Conservation (phyloP, 768 basidiomycete species). For the Rhizopogon vinicolor region DNA sequence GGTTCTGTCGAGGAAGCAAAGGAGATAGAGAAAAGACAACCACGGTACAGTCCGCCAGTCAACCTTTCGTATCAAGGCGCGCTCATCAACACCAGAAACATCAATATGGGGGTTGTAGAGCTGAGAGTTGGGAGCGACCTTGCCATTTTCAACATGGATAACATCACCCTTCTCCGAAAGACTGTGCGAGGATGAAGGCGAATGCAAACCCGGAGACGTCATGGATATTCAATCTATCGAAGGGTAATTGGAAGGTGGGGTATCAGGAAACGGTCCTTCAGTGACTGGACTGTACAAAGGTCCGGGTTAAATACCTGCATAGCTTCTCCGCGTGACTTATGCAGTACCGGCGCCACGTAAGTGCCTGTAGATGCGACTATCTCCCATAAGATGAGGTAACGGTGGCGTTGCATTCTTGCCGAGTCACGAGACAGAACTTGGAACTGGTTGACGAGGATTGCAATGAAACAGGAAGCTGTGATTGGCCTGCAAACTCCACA, state of each 20-base stretch:
- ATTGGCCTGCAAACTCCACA: too few species aligned
- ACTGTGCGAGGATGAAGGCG: not conserved
- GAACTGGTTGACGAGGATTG: too few species aligned
- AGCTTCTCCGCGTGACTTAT: not conserved
- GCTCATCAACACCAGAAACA: constrained; percentile 59
- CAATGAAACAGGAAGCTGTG: too few species aligned
- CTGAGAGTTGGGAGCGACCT: not conserved
- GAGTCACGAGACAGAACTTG: too few species aligned
- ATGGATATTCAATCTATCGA: not conserved
- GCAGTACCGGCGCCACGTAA: too few species aligned
- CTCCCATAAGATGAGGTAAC: too few species aligned
- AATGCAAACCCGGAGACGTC: not conserved
- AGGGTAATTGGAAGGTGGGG: not conserved
- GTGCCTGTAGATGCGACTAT: too few species aligned
- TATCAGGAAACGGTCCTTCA: not conserved
- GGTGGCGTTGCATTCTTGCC: too few species aligned
- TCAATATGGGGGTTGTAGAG: constrained; percentile 47
- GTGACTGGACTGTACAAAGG: not conserved
- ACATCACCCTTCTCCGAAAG: constrained; percentile 7
- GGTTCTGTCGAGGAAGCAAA: constrained; percentile 65
- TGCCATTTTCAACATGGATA: constrained; percentile 4
- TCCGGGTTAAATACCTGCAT: not conserved
- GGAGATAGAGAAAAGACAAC: constrained; percentile 70
- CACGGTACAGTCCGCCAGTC: constrained; percentile 64
- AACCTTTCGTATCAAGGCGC: constrained; percentile 65